Base-by-base conservation (phyloP, 495 filamentous ascomycete genomes). In the Aspergillus panamensis region DNA sequence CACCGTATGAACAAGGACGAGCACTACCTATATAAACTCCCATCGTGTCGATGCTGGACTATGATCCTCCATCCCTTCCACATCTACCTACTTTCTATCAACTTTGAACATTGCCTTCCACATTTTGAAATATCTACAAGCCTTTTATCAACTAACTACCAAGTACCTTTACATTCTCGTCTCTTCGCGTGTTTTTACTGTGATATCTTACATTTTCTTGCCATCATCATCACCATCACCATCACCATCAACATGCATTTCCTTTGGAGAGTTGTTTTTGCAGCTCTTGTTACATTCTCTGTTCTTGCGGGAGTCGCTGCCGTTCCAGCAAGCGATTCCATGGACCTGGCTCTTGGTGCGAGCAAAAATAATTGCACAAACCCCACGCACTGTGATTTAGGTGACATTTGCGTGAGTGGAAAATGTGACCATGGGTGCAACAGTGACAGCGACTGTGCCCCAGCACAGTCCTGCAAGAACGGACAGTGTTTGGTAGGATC, bases 401-500 rank as follows among this genome's bases (percentile, higher is more conserved):
- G 25, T 25, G 2, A 25, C 25, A 25, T 25, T 25, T 25, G 25
- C 25, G 25, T 5, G 5, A 5, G 25, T 25, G 25, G 25, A 2
- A 25, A 25, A 25, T 25, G 33, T 7, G 14, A 3, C 9, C 33
- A 3, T 9, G 33, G 60, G 17, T 62, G 60, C 35, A 25, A 14
- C 12, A 48, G 14, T 25, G 47, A 51, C 51, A 16, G 6, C 19
- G 55, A 58, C 17, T 62, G 60, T 32, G n/a, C 10, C 20, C 44
- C 31, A 7, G 45, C 42, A 20, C 60, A 62, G 1, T 50, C 29
- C 5, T 62, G 60, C 31, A 6, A n/a, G 1, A 35, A 60, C 37
- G 21, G 25, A 6, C 33, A 29, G 32, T 61, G 58, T 12, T 25
- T 16, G n/a, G 40, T 20, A 31, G 43, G 25, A 37, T 17, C 35